phyloP scores from a whole-genome alignment of 768 basidiomycete species.

The Hygrocybe coccinea region DNA sequence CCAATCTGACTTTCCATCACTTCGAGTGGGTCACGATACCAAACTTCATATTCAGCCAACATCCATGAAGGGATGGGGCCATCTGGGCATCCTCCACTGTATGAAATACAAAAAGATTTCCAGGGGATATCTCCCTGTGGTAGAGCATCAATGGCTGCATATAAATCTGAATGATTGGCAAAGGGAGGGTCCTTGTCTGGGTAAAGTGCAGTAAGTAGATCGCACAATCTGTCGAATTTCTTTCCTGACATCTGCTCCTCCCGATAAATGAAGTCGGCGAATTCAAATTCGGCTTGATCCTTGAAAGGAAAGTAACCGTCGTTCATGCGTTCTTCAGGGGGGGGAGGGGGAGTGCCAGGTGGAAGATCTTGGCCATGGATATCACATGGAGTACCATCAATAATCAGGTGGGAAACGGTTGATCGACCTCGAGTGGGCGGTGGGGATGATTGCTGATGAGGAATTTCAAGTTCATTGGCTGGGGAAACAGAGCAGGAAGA shows the following conservation, averaged over 20 bases:
- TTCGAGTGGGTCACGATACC: conserved; percentile 28
- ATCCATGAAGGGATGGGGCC: conserved; percentile 30
- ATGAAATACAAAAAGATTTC: conserved; percentile 20
- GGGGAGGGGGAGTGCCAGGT: background rate
- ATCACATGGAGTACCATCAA: conserved; percentile 2
- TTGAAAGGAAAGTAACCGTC: background rate
- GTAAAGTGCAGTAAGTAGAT: conserved; percentile 7
- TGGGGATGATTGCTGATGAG: background rate
- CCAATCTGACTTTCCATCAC: conserved; percentile 28
- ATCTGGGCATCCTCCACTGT: conserved; percentile 16
- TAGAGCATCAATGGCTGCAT: conserved; percentile 24
- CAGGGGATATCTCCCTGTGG: conserved; percentile 22
- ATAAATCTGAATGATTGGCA: conserved; percentile 19
- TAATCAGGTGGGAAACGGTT: background rate
- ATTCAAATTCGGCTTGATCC: background rate
- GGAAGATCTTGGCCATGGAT: background rate
- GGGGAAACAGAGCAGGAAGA: background rate
- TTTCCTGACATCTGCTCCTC: too few species aligned
- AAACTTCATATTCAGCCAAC: conserved; percentile 24
- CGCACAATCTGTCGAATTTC: background rate
- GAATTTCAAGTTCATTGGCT: background rate
- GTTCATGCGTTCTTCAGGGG: background rate
- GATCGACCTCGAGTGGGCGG: background rate
- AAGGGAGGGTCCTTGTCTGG: conserved; percentile 17
- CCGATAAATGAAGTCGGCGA: too few species aligned